A percentile compares a stretch with the other conserved stretches of the same genome.
Conservation (phyloP, 1,284 basidiomycete genomes). For the Irpex sp. region DNA sequence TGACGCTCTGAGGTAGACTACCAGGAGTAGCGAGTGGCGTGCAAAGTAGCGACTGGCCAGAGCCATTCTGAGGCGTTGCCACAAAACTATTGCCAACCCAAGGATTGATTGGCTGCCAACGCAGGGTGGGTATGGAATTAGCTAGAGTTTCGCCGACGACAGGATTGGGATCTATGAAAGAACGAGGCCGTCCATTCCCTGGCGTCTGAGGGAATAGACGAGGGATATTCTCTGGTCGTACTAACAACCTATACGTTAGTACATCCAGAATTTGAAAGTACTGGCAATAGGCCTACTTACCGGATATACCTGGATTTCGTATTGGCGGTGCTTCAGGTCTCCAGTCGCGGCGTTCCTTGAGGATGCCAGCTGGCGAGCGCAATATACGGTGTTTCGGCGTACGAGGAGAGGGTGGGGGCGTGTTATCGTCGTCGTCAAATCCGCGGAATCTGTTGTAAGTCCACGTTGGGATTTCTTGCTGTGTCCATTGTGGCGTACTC, state of each 20-base stretch:
- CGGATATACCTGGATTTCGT: neutral
- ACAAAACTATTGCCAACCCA: constrained; percentile 5
- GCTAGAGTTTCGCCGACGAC: neutral
- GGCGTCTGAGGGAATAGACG: neutral
- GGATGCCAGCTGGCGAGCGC: neutral
- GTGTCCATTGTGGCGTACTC: neutral
- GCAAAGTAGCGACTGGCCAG: neutral
- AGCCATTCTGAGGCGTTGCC: neutral
- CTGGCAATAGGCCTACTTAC: neutral
- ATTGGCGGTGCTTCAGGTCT: neutral
- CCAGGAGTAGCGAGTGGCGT: constrained; percentile 1
- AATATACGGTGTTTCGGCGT: neutral
- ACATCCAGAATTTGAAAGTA: too few relatives aligned
- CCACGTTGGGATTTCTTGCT: neutral
- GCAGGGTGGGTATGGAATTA: neutral
- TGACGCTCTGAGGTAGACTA: neutral
- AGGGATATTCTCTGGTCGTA: neutral
- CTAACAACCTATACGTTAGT: neutral
- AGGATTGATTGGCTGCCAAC: constrained; percentile 5
- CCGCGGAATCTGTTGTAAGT: neutral
- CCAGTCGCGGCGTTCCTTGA: neutral
- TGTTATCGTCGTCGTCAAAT: neutral
- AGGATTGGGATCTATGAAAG: neutral
- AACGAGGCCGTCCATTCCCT: neutral
- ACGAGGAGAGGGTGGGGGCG: neutral